phyloP scores from a whole-genome alignment of 345 rosid genomes.

The Nasturtium officinale region DNA sequence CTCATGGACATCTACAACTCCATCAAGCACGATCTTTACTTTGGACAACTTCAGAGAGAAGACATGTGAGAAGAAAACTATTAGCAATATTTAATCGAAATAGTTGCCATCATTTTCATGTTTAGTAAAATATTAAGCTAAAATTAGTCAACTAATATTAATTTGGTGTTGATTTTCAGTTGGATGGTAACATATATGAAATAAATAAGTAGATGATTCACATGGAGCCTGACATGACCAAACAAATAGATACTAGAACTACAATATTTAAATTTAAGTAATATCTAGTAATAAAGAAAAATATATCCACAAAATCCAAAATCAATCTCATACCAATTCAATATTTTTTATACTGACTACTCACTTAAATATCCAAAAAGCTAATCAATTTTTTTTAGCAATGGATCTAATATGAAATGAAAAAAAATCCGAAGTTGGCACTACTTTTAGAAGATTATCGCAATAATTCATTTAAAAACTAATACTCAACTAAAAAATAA shows the following conservation, averaged over 20 bases:
- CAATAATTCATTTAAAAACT: not conserved
- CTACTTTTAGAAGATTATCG: not conserved
- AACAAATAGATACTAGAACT: conserved; percentile 1
- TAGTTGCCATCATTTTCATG: conserved; percentile 28
- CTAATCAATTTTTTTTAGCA: too few relatives aligned
- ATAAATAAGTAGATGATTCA: conserved; percentile 23
- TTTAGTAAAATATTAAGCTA: conserved; percentile 5
- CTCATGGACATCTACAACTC: conserved; percentile 19
- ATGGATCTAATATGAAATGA: not conserved
- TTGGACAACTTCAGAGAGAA: conserved; percentile 14
- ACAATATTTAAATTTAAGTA: not conserved
- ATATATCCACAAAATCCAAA: not conserved
- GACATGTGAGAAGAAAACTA: conserved; percentile 32
- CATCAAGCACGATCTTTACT: conserved; percentile 28
- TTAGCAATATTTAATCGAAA: not conserved
- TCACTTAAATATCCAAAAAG: too few relatives aligned
- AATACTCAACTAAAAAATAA: not conserved
- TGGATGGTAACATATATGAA: conserved; percentile 3
- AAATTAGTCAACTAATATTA: conserved; percentile 19
- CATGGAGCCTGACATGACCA: conserved; percentile 21
- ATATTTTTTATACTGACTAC: not conserved
- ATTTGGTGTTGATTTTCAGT: not conserved
- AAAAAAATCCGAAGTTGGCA: not conserved
- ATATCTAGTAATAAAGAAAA: conserved; percentile 12
- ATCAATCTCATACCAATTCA: not conserved